Percentiles rank a stretch among this genome's conserved stretches.
Evolutionary conservation across 495 filamentous ascomycete species (phyloP).

Genomic region (Penicillium lividum): DNA sequence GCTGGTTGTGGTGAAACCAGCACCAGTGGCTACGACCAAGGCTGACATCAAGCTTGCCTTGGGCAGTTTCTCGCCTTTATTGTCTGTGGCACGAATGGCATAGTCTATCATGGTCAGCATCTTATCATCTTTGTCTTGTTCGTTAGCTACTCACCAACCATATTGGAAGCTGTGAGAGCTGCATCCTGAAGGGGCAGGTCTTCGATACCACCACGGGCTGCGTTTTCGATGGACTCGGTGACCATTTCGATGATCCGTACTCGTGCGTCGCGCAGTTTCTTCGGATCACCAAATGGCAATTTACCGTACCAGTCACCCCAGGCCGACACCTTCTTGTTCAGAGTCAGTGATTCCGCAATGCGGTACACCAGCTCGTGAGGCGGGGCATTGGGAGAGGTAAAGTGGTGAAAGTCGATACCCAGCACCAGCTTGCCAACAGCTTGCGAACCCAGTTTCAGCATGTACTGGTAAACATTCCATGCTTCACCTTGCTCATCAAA

Average conservation of each 20-base stretch:
- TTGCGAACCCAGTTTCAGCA: conserved; percentile 56
- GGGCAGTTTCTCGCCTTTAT: conserved; percentile 52
- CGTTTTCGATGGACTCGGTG: conserved; percentile 33
- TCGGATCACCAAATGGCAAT: conserved; percentile 54
- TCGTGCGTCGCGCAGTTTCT: conserved; percentile 29
- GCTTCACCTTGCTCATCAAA: conserved; percentile 46
- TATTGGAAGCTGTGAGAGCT: conserved; percentile 39
- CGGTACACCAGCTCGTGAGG: conserved; percentile 37
- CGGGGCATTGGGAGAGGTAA: conserved; percentile 37
- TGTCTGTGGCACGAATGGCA: conserved; percentile 45
- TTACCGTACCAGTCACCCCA: conserved; percentile 48
- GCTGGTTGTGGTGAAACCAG: conserved; percentile 31
- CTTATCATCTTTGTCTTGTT: neutral
- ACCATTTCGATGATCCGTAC: conserved; percentile 30
- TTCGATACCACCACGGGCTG: conserved; percentile 27
- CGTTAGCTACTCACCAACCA: neutral
- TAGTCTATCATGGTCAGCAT: conserved; percentile 34
- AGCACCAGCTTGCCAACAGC: conserved; percentile 51
- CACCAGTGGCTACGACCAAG: conserved; percentile 29
- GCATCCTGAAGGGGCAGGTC: conserved; percentile 51
- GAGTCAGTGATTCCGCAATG: conserved; percentile 39
- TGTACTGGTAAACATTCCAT: conserved; percentile 59
- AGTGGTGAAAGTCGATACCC: conserved; percentile 54
- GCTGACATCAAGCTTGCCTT: conserved; percentile 28
- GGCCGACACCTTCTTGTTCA: conserved; percentile 52